Percentiles rank a stretch among this genome's conserved stretches.
These are phyloP conservation scores for Acidiella bohemica DNA, from an alignment of 495 filamentous ascomycete genomes.

Conservation along the genomic window DNA sequence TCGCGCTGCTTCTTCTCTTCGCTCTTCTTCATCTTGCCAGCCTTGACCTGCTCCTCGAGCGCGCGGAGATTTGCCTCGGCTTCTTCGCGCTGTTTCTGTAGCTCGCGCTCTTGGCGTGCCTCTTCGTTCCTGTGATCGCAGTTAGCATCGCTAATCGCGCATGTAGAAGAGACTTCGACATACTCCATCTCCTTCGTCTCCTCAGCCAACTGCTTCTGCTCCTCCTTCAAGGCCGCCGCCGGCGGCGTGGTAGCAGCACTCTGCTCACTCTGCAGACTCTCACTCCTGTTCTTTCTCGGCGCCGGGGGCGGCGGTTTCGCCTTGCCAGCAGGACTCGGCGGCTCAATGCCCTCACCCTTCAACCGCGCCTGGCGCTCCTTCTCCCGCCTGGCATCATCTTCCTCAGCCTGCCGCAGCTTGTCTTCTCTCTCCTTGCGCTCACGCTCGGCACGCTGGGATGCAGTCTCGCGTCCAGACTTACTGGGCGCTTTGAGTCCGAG, in stretches of 20 bases:
- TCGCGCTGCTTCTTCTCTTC: slow-evolving; percentile 88
- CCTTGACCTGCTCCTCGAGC: slow-evolving; percentile 83
- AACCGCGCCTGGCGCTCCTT: slow-evolving; percentile 74
- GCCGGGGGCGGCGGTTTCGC: slow-evolving; percentile 73
- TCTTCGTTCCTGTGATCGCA: slow-evolving; percentile 53
- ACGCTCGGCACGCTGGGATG: slow-evolving; percentile 72
- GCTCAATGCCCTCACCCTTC: slow-evolving; percentile 62
- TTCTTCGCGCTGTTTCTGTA: slow-evolving; percentile 64
- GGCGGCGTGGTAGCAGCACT: slow-evolving; percentile 31
- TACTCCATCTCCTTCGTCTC: slow-evolving; percentile 74
- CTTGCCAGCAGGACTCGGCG: slow-evolving; percentile 39
- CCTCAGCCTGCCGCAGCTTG: slow-evolving; percentile 75
- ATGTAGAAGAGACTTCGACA: slow-evolving; percentile 29
- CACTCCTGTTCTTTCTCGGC: slow-evolving; percentile 56
- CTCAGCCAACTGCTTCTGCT: slow-evolving; percentile 66
- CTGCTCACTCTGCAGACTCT: slow-evolving; percentile 35
- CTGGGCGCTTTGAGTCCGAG: slow-evolving; percentile 70
- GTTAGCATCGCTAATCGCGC: slow-evolving; percentile 11
- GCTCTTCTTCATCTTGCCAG: slow-evolving; percentile 91
- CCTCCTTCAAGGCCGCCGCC: slow-evolving; percentile 47
- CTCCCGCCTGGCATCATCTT: slow-evolving; percentile 86
- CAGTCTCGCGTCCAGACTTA: slow-evolving; percentile 54
- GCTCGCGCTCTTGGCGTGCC: slow-evolving; percentile 59
- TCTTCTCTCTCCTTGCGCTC: slow-evolving; percentile 80
- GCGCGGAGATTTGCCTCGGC: slow-evolving; percentile 71